These are phyloP conservation scores for Chrysoporthe austroafricana DNA, from an alignment of 2,329 filamentous ascomycete genomes.

Conservation along the genomic window DNA sequence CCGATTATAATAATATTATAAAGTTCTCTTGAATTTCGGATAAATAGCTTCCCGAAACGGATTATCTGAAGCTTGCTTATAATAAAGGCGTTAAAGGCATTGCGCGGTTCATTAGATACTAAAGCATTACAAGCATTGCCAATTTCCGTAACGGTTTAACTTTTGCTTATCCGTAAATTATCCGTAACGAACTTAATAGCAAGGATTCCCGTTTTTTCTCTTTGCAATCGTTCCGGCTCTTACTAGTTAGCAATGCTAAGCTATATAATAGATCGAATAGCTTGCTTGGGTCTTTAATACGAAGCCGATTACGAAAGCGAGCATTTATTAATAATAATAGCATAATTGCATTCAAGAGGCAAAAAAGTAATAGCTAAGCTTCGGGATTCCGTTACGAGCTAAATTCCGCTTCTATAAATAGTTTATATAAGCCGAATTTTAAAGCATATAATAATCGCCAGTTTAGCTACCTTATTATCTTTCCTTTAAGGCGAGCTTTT, in stretches of 20 bases:
- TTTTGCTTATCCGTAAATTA: background rate
- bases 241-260: no score
- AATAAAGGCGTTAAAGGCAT: background rate
- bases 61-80: conserved; percentile 31
- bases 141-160: background rate
- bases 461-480: conserved; percentile 37
- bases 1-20: conserved; percentile 33
- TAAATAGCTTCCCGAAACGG: conserved; percentile 34
- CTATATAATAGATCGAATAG: no score
- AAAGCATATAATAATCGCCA: conserved; percentile 36
- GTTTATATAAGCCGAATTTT: background rate
- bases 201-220: background rate
- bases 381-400: no score
- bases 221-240: no score
- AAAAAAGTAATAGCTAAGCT: no score
- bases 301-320: no score
- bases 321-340: no score
- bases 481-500: conserved; percentile 36
- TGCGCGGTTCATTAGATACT: background rate
- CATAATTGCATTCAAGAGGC: no score
- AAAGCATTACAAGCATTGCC: background rate
- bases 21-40: conserved; percentile 40
- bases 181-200: background rate
- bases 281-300: no score
- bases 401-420: background rate